A percentile compares a stretch with the other conserved stretches of the same genome.
Evolutionary conservation across 768 basidiomycete species (phyloP).

Genomic region (Phallus indusiatus): DNA sequence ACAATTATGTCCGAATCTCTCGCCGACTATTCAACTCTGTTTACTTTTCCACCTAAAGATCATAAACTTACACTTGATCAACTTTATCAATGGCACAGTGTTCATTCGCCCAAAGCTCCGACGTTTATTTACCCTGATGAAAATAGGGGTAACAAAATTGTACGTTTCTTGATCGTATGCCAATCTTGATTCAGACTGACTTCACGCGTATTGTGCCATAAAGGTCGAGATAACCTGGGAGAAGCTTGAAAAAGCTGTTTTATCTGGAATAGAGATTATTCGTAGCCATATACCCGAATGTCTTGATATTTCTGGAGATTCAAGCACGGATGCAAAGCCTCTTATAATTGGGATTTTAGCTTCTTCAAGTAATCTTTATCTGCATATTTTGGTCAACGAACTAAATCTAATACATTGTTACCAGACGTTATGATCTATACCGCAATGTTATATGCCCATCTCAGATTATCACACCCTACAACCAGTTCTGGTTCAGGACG

Average conservation of each 20-base stretch:
- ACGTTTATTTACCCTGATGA: background rate
- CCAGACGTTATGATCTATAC: background rate
- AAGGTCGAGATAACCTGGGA: background rate
- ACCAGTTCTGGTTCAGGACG: background rate
- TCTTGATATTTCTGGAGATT: background rate
- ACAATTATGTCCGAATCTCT: background rate
- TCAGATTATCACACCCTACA: slow-evolving; percentile 5
- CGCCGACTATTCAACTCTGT: background rate
- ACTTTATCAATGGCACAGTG: slow-evolving; percentile 5
- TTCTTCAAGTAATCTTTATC: background rate
- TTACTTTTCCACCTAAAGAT: background rate
- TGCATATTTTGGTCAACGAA: background rate
- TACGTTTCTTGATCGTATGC: background rate
- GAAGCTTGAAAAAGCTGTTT: background rate
- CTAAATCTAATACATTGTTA: background rate
- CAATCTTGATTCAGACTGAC: background rate
- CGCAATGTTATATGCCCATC: background rate
- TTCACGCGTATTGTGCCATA: background rate
- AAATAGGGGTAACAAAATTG: background rate
- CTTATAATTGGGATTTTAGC: slow-evolving; percentile 2
- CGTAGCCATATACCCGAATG: background rate
- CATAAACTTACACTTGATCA: slow-evolving; percentile 1
- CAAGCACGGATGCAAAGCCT: background rate
- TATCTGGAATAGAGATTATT: background rate
- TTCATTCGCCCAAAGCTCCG: background rate